A percentile compares a stretch with the other conserved stretches of the same genome.
Evolutionary conservation across 805 yeast species (phyloP).

Genomic region (Lachancea quebecensis): DNA sequence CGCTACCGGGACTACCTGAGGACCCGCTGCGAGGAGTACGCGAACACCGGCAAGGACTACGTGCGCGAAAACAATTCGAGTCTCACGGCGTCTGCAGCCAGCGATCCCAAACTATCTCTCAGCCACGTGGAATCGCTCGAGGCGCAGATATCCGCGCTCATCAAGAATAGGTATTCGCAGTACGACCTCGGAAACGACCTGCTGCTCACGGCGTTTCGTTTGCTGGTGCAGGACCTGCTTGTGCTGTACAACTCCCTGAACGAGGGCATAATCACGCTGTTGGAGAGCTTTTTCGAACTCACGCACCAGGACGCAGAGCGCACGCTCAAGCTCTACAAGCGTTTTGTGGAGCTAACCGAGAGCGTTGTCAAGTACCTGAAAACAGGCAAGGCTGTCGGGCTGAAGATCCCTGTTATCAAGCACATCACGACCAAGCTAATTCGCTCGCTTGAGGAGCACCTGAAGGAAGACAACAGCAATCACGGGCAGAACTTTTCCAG

Average conservation of each 20-base stretch:
- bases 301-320: conserved; percentile 78
- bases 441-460: conserved; percentile 77
- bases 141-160: conserved; percentile 66
- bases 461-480: conserved; percentile 64
- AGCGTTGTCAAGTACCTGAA: conserved; percentile 83
- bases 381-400: conserved; percentile 83
- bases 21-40: conserved; percentile 62
- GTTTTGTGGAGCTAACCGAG: conserved; percentile 77
- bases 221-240: conserved; percentile 84
- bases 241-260: conserved; percentile 83
- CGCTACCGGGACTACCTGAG: conserved; percentile 68
- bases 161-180: conserved; percentile 70
- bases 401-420: conserved; percentile 90
- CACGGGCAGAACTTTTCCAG: conserved; percentile 14
- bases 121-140: conserved; percentile 79
- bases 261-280: conserved; percentile 89
- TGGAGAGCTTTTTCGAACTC: conserved; percentile 94
- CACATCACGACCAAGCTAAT: conserved; percentile 96
- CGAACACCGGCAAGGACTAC: conserved; percentile 60
- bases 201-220: conserved; percentile 72
- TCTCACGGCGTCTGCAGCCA: conserved; percentile 57
- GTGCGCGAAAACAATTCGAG: conserved; percentile 60
- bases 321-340: conserved; percentile 76
- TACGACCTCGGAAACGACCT: conserved; percentile 80
- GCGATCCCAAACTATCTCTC: conserved; percentile 66